A percentile compares a stretch with the other conserved stretches of the same genome.
These are phyloP conservation scores for Closterium sp. DNA, from an alignment of 139 green algal species.

Conservation along the genomic window DNA sequence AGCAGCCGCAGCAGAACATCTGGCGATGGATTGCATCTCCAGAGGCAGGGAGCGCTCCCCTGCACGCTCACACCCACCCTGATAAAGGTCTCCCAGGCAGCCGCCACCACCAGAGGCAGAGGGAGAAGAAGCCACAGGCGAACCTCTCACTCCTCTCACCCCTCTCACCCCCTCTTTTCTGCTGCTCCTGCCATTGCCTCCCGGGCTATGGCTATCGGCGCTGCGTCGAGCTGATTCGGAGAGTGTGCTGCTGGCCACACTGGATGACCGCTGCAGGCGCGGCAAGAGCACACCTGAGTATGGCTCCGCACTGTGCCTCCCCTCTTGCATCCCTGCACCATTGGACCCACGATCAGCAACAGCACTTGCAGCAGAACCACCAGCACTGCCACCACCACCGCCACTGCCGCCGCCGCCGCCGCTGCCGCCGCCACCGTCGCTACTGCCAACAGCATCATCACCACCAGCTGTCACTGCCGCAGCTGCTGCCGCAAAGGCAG, in stretches of 20 bases:
- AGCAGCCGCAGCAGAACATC: background rate
- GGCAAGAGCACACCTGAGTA: background rate
- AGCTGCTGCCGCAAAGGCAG: background rate
- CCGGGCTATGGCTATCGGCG: no score
- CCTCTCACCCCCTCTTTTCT: no score
- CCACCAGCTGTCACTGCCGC: background rate
- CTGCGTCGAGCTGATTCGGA: background rate
- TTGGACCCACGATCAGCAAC: background rate
- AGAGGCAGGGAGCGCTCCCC: background rate
- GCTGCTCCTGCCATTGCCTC: no score
- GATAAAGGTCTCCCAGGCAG: background rate
- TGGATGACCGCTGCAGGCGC: background rate
- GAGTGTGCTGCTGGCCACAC: background rate
- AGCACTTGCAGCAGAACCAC: background rate
- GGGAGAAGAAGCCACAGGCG: background rate
- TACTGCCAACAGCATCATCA: background rate
- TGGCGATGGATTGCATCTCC: background rate
- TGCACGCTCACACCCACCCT: background rate
- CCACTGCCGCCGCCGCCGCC: no score
- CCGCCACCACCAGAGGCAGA: background rate
- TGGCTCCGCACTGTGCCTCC: background rate
- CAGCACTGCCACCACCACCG: background rate
- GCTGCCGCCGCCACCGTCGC: no score
- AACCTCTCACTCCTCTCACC: background rate
- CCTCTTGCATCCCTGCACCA: background rate